Evolutionary conservation across 2,329 filamentous ascomycete species (phyloP), one percentile per base, ranked within the genome.

Genomic region (Nothomitra cinnamomea): DNA sequence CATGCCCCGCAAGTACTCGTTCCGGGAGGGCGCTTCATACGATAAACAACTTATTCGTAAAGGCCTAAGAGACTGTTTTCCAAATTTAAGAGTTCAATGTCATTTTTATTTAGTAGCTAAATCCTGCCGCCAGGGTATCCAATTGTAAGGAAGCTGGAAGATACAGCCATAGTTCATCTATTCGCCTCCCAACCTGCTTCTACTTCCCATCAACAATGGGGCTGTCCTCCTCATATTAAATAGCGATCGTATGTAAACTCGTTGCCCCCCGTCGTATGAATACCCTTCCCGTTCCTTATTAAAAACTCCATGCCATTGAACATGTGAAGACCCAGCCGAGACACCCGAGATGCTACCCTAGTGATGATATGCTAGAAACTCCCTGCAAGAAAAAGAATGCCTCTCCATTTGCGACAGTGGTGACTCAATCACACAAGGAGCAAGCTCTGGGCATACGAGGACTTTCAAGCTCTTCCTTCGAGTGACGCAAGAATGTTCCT

Each of bases 401-500:
- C 45, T n/a, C 45, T 22, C 24, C 24, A 13, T 25, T 17, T 15
- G 45, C n/a, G 24, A 32, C 28, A 32, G 28, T 10, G 28, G 28
- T 32, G 28, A 32, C 28, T 32, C 32, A 49, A 25, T 17, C 45
- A 35, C 45, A 24, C 45, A 35, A 22, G 13, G 24, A 49, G 28
- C 28, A 32, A 17, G 24, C 19, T 49, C 25, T n/a, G n/a, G 24
- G 32, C 45, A 49, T n/a, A 48, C n/a, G 28, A 35, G 45, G 45
- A 15, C 25, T 35, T 35, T 32, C 28, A 49, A 4, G 15, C 15
- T 15, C 45, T 49, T 19, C 45, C 25, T 53, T 67, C 72, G 53
- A 76, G 60, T 41, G 70, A 65, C n/a, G 69, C 68, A 47, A 83
- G 64, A 64, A 77, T 75, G n/a, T 64, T 65, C 54, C 70, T 70